These are phyloP conservation scores for Mentha longifolia DNA, from an alignment of 257 asterid species.

Conservation along the genomic window DNA sequence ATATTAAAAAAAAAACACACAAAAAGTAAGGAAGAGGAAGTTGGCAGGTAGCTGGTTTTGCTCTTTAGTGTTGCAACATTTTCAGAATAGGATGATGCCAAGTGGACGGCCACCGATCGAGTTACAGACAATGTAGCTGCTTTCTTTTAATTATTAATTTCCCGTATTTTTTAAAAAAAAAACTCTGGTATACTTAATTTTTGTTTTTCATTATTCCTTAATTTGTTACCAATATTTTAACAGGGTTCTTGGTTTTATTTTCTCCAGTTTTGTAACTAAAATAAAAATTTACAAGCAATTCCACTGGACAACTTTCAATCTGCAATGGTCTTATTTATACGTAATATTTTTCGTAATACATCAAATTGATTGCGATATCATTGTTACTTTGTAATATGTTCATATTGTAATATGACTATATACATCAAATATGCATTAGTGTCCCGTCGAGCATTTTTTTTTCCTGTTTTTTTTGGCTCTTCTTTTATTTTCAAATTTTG, in stretches of 20 bases:
- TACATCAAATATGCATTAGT: too few species aligned
- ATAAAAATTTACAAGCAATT: neutral
- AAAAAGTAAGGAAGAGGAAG: slow-evolving; percentile 37
- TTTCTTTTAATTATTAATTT: neutral
- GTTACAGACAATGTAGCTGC: slow-evolving; percentile 34
- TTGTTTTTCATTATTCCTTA: neutral
- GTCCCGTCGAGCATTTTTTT: too few species aligned
- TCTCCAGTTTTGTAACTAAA: neutral
- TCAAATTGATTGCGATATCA: too few species aligned
- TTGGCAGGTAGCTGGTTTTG: slow-evolving; percentile 38
- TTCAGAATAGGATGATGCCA: slow-evolving; percentile 20
- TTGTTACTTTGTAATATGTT: too few species aligned
- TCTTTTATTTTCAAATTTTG: too few species aligned
- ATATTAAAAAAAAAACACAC: neutral
- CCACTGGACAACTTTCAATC: too few species aligned
- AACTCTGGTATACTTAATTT: neutral
- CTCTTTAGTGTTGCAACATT: slow-evolving; percentile 28
- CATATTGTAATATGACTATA: too few species aligned
- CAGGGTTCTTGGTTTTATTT: neutral
- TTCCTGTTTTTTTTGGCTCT: too few species aligned
- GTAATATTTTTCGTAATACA: too few species aligned
- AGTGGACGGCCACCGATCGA: slow-evolving; percentile 15
- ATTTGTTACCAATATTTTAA: neutral
- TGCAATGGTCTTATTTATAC: too few species aligned
- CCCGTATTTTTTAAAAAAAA: too few species aligned